A percentile compares a stretch with the other conserved stretches of the same genome.
These are phyloP conservation scores for Suillus brevipes DNA, from an alignment of 768 basidiomycete species.

Conservation along the genomic window DNA sequence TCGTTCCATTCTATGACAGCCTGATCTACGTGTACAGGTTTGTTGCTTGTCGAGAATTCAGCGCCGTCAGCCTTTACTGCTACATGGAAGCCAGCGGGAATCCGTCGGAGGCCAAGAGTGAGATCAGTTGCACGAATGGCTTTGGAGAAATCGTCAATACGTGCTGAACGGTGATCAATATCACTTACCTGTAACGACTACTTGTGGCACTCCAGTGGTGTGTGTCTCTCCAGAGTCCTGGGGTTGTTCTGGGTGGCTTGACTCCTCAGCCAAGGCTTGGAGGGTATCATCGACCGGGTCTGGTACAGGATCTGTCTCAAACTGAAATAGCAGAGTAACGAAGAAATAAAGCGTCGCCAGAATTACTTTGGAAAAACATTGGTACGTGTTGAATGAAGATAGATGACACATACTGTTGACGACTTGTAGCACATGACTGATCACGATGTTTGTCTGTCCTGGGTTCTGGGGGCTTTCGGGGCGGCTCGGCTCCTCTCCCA, in stretches of 20 bases:
- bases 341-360: neutral
- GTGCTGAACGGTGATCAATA: neutral
- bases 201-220: neutral
- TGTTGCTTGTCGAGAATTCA: neutral
- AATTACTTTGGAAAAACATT: neutral
- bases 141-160: neutral
- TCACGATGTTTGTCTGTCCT: neutral
- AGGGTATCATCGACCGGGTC: neutral
- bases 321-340: neutral
- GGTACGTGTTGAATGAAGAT: neutral
- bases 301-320: neutral
- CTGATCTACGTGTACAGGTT: neutral
- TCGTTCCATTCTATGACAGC: no score
- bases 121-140: slow-evolving; percentile 14
- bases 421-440: neutral
- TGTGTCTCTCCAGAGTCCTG: no score
- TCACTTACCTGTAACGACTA: neutral
- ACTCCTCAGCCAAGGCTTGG: no score
- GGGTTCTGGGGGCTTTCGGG: neutral
- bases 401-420: neutral
- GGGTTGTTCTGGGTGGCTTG: no score
- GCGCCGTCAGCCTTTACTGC: neutral
- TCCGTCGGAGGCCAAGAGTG: neutral
- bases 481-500: neutral
- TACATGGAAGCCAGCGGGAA: slow-evolving; percentile 16